Base-by-base conservation (phyloP, 257 asterid species). In the Solanum neorickii region DNA sequence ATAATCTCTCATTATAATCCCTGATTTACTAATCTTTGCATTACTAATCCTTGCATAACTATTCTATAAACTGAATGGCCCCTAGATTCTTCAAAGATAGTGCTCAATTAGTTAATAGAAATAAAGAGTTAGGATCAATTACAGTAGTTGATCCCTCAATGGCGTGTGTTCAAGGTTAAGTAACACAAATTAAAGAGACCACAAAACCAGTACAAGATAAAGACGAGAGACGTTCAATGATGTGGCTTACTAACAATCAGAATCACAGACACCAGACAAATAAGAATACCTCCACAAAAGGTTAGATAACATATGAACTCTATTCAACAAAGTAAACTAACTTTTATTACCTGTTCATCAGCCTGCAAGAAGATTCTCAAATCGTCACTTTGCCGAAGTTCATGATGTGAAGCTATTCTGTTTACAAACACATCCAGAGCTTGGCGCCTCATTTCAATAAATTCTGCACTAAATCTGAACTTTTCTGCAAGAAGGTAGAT, bases 361-460 rank as follows among this genome's bases (percentile, higher is more conserved):
- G 98, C 98, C 90, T 94, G 96, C 91, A 95, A 90, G 91, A 97
- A 97, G 84, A 88, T 94, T 90, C 99, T 95, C 91, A 97, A 91
- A 87, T 95, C 99, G 35, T 95, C 99, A 88, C 99, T 94, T 85
- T 92, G 94, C 89, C 87, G 93, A 90, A 97, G 99, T 91, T 93
- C 95, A 70, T 90, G 94, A 92, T 95, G 99, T 76, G 96, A 92
- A 88, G 99, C 98, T 86, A 95, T 91, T 78, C 99, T 93, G 91
- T 97, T 94, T 90, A 97, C 93, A 91, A 97, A 97, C 46, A 95
- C 88, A 90, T 95, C 96, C 88, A 97, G 85, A 23, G 98, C 99
- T 92, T 93, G 98, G 84, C 99, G 98, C 93, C 99, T 93, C 99
- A 95, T 96, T 89, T 96, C 99, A 88, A 96, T 96, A 91, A 96